These are phyloP conservation scores for Metarhizium rileyi DNA, from an alignment of 2,329 filamentous ascomycete species.

Conservation along the genomic window DNA sequence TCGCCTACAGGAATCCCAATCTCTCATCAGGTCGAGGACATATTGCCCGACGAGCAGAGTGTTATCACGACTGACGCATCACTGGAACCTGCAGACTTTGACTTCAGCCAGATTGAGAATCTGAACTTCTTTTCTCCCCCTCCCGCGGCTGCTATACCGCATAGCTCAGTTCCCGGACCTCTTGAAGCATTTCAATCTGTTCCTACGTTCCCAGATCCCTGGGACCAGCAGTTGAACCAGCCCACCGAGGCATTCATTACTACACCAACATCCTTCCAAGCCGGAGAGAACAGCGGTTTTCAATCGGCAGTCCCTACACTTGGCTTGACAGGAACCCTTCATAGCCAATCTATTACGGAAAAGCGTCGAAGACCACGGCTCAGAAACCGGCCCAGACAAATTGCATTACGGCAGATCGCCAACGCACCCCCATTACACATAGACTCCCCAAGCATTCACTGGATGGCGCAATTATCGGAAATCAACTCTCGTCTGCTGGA, in stretches of 20 bases:
- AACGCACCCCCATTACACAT: slow-evolving; percentile 12
- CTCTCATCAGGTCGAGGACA: slow-evolving; percentile 15
- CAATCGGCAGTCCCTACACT: neutral
- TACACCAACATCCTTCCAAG: neutral
- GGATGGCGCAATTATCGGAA: slow-evolving; percentile 30
- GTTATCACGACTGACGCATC: slow-evolving; percentile 19
- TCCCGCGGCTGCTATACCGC: slow-evolving; percentile 20
- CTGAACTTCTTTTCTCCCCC: slow-evolving; percentile 18
- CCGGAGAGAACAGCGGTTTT: neutral
- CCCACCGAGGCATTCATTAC: slow-evolving; percentile 6
- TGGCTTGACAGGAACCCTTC: neutral
- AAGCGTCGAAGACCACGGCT: slow-evolving; percentile 15
- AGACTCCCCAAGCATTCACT: slow-evolving; percentile 18
- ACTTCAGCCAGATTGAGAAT: slow-evolving; percentile 24
- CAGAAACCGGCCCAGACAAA: slow-evolving; percentile 22
- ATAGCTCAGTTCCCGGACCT: slow-evolving; percentile 12
- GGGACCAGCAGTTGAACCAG: slow-evolving; percentile 12
- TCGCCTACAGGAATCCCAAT: slow-evolving; percentile 14
- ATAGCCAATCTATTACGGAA: slow-evolving; percentile 7
- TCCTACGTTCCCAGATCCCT: slow-evolving; percentile 15
- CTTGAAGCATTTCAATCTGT: slow-evolving; percentile 10
- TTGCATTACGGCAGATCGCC: slow-evolving; percentile 18
- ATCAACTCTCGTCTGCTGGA: slow-evolving; percentile 28
- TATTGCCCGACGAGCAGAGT: slow-evolving; percentile 16
- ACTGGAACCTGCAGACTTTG: slow-evolving; percentile 23